Evolutionary conservation across 2,329 filamentous ascomycete species (phyloP).

Genomic region (Cordyceps cicadae): DNA sequence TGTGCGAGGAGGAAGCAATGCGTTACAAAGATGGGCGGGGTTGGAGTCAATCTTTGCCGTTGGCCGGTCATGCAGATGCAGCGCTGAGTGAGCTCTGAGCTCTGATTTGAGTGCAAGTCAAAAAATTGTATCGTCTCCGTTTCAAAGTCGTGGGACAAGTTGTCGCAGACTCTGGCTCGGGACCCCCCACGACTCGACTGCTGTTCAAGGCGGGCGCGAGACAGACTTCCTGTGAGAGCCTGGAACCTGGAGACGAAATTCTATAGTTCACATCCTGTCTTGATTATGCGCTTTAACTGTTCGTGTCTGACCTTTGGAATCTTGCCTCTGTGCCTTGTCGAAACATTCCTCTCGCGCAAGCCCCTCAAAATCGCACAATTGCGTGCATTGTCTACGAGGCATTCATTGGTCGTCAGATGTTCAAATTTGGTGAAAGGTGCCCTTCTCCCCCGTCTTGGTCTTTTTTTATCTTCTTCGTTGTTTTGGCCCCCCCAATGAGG

Average conservation of each 20-base stretch:
- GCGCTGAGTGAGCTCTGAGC: too few species aligned
- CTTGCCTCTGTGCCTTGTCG: neutral
- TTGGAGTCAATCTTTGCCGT: too few species aligned
- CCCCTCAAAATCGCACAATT: neutral
- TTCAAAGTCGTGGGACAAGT: neutral
- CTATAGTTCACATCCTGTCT: neutral
- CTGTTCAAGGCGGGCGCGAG: neutral
- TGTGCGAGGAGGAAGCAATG: too few species aligned
- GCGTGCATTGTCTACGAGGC: neutral
- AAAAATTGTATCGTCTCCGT: neutral
- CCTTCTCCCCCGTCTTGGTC: neutral
- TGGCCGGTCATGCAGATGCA: too few species aligned
- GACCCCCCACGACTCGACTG: neutral
- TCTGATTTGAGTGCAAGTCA: neutral
- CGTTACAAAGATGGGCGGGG: too few species aligned
- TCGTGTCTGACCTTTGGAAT: neutral
- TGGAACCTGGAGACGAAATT: neutral
- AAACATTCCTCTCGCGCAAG: neutral
- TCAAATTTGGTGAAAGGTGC: too few species aligned
- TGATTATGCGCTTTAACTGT: neutral
- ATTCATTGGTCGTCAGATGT: neutral
- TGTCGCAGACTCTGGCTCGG: neutral
- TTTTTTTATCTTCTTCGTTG: neutral
- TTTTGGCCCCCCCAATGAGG: neutral
- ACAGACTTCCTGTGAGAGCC: neutral